Conservation (phyloP, 805 yeast genomes). For the Candida methanosorbosa region DNA sequence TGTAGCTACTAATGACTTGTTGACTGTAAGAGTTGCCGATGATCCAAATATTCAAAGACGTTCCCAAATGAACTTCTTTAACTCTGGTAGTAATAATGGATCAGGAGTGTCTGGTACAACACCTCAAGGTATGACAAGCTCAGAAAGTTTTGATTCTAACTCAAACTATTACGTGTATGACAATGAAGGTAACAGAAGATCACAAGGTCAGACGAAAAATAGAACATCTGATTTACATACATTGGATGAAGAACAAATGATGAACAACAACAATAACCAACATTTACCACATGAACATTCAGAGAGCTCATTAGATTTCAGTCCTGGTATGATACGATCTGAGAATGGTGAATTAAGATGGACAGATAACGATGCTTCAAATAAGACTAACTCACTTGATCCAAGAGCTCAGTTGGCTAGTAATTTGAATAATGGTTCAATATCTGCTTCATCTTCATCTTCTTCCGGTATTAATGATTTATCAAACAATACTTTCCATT, state of each 20-base stretch:
- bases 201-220: too few relatives aligned
- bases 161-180: constrained; percentile 35
- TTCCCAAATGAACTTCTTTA: constrained; percentile 20
- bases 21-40: constrained; percentile 70
- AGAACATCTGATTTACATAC: constrained; percentile 2
- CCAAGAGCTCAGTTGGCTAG: neutral
- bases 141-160: constrained; percentile 19
- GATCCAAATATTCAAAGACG: constrained; percentile 35
- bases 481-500: constrained; percentile 1
- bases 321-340: neutral
- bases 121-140: constrained; percentile 14
- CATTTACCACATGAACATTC: too few relatives aligned
- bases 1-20: constrained; percentile 75
- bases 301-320: neutral
- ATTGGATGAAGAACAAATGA: constrained; percentile 2
- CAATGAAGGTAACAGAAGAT: constrained; percentile 36
- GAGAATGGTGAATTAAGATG: neutral
- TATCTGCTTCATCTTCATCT: neutral
- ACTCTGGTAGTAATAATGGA: constrained; percentile 3
- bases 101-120: constrained; percentile 16
- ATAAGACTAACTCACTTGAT: neutral
- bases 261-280: neutral
- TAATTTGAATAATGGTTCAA: neutral
- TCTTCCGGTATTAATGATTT: neutral
- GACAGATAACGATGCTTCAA: neutral